Conservation (phyloP, 805 yeast genomes). For the Yamadazyma ubonensis region DNA sequence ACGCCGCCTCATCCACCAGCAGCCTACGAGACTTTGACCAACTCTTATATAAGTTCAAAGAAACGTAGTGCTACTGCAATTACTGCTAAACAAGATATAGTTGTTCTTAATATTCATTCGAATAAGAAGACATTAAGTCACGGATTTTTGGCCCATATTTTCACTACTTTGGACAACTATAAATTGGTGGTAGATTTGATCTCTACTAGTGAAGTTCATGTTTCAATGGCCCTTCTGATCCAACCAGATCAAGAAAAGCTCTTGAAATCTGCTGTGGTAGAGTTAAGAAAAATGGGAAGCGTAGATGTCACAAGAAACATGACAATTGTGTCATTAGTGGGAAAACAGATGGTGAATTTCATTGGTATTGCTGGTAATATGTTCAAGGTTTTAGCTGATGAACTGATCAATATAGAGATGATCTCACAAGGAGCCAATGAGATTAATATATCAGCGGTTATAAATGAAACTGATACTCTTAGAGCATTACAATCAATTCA, state of each 20-base stretch:
- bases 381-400: constrained; percentile 92
- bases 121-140: constrained; percentile 90
- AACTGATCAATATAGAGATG: constrained; percentile 93
- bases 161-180: constrained; percentile 79
- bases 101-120: constrained; percentile 90
- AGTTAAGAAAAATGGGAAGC: constrained; percentile 75
- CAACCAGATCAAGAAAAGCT: constrained; percentile 61
- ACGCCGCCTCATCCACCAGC: constrained; percentile 97
- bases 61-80: constrained; percentile 88
- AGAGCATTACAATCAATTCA: constrained; percentile 88
- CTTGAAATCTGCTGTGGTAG: constrained; percentile 71
- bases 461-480: constrained; percentile 75
- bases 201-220: constrained; percentile 96
- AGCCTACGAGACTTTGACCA: constrained; percentile 51
- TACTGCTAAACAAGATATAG: constrained; percentile 89
- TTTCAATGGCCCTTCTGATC: constrained; percentile 93
- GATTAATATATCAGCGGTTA: constrained; percentile 94
- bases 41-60: constrained; percentile 38
- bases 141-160: constrained; percentile 91
- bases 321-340: constrained; percentile 92
- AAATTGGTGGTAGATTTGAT: constrained; percentile 91
- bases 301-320: constrained; percentile 86
- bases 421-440: constrained; percentile 98
- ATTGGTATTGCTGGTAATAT: constrained; percentile 97
- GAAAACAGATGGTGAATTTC: constrained; percentile 94